A percentile compares a stretch with the other conserved stretches of the same genome.
phyloP scores from a whole-genome alignment of 2,329 filamentous ascomycete genomes.

The Achaetomium macrosporum region DNA sequence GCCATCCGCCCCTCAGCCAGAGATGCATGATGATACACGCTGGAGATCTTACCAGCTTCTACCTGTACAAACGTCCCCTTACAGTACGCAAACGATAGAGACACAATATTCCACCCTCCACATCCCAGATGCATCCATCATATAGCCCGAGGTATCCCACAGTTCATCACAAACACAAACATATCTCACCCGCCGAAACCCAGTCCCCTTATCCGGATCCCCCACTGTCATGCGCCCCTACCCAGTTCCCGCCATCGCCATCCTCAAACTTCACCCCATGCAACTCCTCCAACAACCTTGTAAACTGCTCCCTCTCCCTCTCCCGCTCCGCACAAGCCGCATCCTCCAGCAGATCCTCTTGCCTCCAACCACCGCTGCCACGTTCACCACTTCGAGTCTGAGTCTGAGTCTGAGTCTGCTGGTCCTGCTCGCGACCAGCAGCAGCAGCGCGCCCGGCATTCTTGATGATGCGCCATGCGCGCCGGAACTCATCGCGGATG shows the following conservation, averaged over 20 bases:
- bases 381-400: not conserved
- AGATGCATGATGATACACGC: too few species aligned
- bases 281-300: constrained; percentile 37
- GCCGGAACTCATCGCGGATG: constrained; percentile 77
- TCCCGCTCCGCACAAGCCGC: constrained; percentile 33
- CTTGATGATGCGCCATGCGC: constrained; percentile 68
- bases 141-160: not conserved
- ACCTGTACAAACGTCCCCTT: too few species aligned
- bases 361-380: constrained; percentile 6
- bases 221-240: not conserved
- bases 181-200: constrained; percentile 1
- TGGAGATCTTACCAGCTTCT: too few species aligned
- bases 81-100: too few species aligned
- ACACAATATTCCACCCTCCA: too few species aligned
- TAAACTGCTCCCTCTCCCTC: constrained; percentile 33
- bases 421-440: not conserved
- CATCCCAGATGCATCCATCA: too few species aligned
- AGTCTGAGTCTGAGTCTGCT: not conserved
- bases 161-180: not conserved
- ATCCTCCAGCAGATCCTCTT: constrained; percentile 51
- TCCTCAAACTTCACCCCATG: constrained; percentile 26
- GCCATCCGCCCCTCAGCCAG: too few species aligned
- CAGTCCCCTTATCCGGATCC: not conserved
- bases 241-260: not conserved
- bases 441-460: constrained; percentile 35